Base-by-base conservation (phyloP, 495 filamentous ascomycete species). In the Pyronema omphalodes region DNA sequence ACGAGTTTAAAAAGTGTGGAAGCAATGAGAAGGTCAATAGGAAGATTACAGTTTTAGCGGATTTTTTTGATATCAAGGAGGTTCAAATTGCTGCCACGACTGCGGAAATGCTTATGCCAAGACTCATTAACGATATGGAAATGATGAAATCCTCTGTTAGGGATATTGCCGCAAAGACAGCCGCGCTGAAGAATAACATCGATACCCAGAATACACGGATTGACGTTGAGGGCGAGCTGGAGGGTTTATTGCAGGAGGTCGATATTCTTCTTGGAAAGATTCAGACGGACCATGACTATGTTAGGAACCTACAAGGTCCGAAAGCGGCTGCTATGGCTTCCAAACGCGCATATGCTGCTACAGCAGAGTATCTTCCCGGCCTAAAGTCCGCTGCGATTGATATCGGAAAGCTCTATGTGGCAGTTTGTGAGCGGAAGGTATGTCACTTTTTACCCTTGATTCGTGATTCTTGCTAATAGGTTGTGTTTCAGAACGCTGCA, bases 261-360 rank as follows among this genome's bases (percentile, higher is more conserved):
- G 80, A 88, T 63, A 80, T 84, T 0, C 71, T 96, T 53, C 77
- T 80, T 12, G 84, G 75, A 61, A 96, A 94, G 68, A 80, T 99
- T 56, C 76, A 78, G 14, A 84, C 84, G 0, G 93, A 96, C 64
- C 85, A 83, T 62, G 82, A 93, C 58, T 81, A 84, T 64, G 78
- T 87, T 3, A 68, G 85, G 14, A 74, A 74, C 6, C 77, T 77
- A 74, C 66, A 81, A 76, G 54, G 62, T 17, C 68, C 76, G 40
- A 86, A 85, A 57, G 82, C 85, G 36, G 71, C 87, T 41, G 76
- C 78, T 7, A 85, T 87, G 60, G 82, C 81, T 11, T 93, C 88
- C 33, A 87, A 87, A 66, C 83, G 86, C 59, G 91, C 91, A 4
- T 75, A 86, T 9, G 77, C 79, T 34, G 87, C 94, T 63, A 95